Conservation (phyloP, 495 filamentous ascomycete genomes). For the Trichoderma orchidacearum region DNA sequence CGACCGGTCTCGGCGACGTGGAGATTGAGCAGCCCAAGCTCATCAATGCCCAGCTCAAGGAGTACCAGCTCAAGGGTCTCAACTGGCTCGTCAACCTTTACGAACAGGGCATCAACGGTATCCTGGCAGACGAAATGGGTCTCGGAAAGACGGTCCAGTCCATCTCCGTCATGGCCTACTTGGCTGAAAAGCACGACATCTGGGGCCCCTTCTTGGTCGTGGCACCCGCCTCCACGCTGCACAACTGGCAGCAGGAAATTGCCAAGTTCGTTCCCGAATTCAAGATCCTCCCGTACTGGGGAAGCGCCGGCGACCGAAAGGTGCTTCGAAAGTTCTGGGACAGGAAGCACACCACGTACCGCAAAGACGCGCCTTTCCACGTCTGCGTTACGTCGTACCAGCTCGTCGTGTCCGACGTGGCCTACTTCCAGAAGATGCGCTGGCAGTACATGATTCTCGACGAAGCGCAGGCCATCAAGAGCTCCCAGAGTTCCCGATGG, state of each 20-base stretch:
- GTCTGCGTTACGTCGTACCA: constrained; percentile 96
- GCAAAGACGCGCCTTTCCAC: constrained; percentile 83
- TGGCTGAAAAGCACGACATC: constrained; percentile 92
- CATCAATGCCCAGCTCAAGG: constrained; percentile 85
- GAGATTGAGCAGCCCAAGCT: constrained; percentile 91
- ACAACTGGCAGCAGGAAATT: constrained; percentile 99
- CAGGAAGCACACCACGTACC: constrained; percentile 91
- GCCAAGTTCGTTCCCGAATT: constrained; percentile 82
- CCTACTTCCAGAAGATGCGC: constrained; percentile 95
- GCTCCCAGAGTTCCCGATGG: constrained; percentile 90
- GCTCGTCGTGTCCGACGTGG: constrained; percentile 85
- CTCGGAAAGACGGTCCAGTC: constrained; percentile 98
- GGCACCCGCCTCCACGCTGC: constrained; percentile 86
- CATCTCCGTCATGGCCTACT: constrained; percentile 98
- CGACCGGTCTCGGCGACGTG: constrained; percentile 82
- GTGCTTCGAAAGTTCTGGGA: constrained; percentile 98
- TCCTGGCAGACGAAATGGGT: constrained; percentile 98
- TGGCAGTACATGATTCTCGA: constrained; percentile 99
- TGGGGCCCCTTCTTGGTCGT: constrained; percentile 98
- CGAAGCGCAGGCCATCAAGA: constrained; percentile 98
- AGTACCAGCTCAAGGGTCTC: constrained; percentile 96
- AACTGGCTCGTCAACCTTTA: constrained; percentile 99
- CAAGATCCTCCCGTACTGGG: constrained; percentile 96
- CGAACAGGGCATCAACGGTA: constrained; percentile 99
- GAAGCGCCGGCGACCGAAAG: constrained; percentile 85